A percentile compares a stretch with the other conserved stretches of the same genome.
Conservation (phyloP, 2,329 filamentous ascomycete genomes). For the Apiospora pterosperma region DNA sequence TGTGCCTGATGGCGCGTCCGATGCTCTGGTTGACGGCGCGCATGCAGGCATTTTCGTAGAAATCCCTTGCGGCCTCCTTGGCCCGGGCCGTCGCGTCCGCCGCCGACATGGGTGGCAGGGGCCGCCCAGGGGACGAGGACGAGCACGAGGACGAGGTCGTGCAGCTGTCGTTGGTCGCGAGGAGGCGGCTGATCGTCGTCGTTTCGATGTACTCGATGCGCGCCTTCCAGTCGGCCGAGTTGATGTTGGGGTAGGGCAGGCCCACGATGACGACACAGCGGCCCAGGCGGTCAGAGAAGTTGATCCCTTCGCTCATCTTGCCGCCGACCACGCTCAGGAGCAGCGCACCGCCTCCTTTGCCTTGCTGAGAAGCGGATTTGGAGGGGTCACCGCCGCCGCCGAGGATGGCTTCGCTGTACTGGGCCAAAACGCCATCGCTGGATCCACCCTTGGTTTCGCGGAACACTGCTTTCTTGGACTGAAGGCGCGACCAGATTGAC, state of each 20-base stretch:
- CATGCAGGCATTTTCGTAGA: constrained; percentile 96
- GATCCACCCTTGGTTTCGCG: constrained; percentile 51
- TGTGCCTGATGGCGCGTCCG: constrained; percentile 85
- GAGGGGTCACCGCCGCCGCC: constrained; percentile 23
- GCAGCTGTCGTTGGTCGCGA: constrained; percentile 7
- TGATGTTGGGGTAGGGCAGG: constrained; percentile 86
- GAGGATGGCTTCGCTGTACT: constrained; percentile 69
- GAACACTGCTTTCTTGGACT: constrained; percentile 60
- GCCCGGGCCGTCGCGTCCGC: constrained; percentile 32
- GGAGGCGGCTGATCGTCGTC: constrained; percentile 40
- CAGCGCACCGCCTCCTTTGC: constrained; percentile 59
- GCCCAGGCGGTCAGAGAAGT: constrained; percentile 89
- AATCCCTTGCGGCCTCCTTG: constrained; percentile 66
- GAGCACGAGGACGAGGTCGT: not conserved
- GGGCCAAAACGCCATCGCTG: constrained; percentile 67
- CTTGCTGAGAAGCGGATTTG: not conserved
- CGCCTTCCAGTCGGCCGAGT: constrained; percentile 88
- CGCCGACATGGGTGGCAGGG: constrained; percentile 12
- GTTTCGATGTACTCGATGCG: constrained; percentile 83
- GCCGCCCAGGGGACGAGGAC: constrained; percentile 6
- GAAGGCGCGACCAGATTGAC: constrained; percentile 57
- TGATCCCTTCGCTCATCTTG: constrained; percentile 95
- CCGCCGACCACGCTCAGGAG: constrained; percentile 90
- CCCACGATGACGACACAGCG: constrained; percentile 90
- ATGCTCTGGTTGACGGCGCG: constrained; percentile 96